Base-by-base conservation (phyloP, 2,329 filamentous ascomycete species). In the Cryphonectria naterciae region DNA sequence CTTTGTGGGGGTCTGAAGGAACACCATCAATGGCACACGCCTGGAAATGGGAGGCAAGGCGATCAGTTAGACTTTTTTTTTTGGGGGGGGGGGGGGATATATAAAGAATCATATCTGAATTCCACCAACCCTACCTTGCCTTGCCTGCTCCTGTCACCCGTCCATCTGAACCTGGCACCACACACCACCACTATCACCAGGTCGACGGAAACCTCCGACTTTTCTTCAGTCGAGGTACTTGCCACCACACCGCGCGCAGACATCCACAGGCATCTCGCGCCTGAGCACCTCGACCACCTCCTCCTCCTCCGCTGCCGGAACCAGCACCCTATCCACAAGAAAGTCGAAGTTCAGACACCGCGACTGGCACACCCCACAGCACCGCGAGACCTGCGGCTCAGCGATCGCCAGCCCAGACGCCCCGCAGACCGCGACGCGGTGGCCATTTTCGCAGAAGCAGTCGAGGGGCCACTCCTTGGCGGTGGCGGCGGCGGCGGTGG, bases 321-420 rank as follows among this genome's bases (percentile, higher is more conserved):
- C 35, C 58, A 73, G 49, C 61, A 76, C 65, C 17, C 82, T 76
- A 32, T 74, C 77, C 2, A 76, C 74, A 32, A 89, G 77, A 73
- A 84, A 81, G 5, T 81, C 79, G 0, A 81, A 77, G 62, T 83
- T 82, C 28, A 89, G 80, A 10, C 85, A 87, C 35, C 87, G 83
- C 37, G 83, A 77, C 22, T 83, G 84, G 74, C 88, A 90, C 2
- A 89, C 85, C 28, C 84, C 85, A 68, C 88, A 90, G 3, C 84
- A 83, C 46, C 84, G 81, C 0, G 87, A 88, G 63, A 85, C 81
- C 2, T 85, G 86, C 0, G 87, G 87, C 1, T 81, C 83, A 70
- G 87, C 80, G 73, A 90, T 87, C 17, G 87, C 84, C 10, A 89
- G 77, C 1, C 86, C 85, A 0, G 85, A 87, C 0, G 85, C 83